A percentile compares a stretch with the other conserved stretches of the same genome.
These are phyloP conservation scores for Raddia distichophylla DNA, from an alignment of 176 grass and related monocot species.

Conservation along the genomic window DNA sequence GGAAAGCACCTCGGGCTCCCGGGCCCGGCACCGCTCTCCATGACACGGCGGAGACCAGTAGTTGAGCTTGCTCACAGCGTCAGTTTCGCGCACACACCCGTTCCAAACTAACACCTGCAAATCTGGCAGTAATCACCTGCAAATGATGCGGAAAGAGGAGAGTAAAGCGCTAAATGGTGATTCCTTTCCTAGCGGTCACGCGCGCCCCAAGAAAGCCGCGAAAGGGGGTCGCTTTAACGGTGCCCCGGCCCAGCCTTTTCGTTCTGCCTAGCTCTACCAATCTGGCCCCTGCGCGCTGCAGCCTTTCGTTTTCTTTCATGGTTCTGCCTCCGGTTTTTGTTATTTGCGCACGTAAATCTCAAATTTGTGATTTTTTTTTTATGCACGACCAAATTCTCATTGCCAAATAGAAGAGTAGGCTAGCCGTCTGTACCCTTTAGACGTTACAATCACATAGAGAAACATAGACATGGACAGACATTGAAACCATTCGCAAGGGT, in stretches of 20 bases:
- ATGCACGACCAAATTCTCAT: too few species aligned
- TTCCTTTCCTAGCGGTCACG: constrained; percentile 27
- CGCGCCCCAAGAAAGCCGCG: constrained; percentile 32
- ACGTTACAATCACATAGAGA: too few species aligned
- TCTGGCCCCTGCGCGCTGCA: neutral
- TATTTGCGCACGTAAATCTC: too few species aligned
- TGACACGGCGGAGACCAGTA: neutral
- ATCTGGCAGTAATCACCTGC: neutral
- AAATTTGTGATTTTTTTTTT: too few species aligned
- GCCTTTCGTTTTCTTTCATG: neutral
- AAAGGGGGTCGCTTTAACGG: constrained; percentile 30
- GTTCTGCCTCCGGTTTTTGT: neutral
- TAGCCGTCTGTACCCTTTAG: too few species aligned
- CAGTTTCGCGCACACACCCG: too few species aligned
- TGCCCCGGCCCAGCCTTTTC: constrained; percentile 40
- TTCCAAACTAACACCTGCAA: too few species aligned
- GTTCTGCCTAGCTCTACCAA: neutral
- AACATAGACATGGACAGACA: too few species aligned
- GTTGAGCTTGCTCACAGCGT: too few species aligned
- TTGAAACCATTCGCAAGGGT: too few species aligned
- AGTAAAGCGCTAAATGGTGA: neutral
- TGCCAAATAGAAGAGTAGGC: too few species aligned
- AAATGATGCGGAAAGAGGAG: too few species aligned
- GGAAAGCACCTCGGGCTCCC: neutral
- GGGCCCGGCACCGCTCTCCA: neutral